These are phyloP conservation scores for Sonneratia alba DNA, from an alignment of 345 rosid species.

Conservation along the genomic window DNA sequence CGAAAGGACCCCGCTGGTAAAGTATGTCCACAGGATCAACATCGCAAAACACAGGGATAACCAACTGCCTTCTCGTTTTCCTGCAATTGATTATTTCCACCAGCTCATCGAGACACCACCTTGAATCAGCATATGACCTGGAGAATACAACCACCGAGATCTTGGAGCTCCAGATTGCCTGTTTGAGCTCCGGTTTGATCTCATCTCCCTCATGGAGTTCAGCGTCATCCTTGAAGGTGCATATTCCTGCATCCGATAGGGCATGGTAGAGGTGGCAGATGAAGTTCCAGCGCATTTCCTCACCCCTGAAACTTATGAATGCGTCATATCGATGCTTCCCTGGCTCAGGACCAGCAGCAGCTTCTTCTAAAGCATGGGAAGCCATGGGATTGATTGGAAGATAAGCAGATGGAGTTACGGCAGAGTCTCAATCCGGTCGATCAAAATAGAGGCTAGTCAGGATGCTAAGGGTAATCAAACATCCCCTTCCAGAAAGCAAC, in stretches of 20 bases:
- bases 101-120: constrained; percentile 1
- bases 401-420: too few species aligned
- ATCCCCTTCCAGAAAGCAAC: too few species aligned
- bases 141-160: neutral
- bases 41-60: neutral
- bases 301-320: constrained; percentile 3
- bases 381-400: too few species aligned
- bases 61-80: neutral
- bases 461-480: too few species aligned
- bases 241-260: neutral
- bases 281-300: neutral
- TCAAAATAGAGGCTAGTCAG: too few species aligned
- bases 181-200: neutral
- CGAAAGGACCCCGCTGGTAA: neutral
- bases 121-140: neutral
- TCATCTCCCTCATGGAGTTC: neutral
- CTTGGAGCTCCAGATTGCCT: neutral
- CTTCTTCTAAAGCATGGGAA: neutral
- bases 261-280: neutral
- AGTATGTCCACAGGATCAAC: neutral
- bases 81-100: neutral
- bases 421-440: too few species aligned
- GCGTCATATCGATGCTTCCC: neutral
- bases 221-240: neutral
- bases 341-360: neutral